Percentiles rank a stretch among this genome's conserved stretches.
Evolutionary conservation across 257 asterid species (phyloP).

Genomic region (Nicotiana tomentosiformis): DNA sequence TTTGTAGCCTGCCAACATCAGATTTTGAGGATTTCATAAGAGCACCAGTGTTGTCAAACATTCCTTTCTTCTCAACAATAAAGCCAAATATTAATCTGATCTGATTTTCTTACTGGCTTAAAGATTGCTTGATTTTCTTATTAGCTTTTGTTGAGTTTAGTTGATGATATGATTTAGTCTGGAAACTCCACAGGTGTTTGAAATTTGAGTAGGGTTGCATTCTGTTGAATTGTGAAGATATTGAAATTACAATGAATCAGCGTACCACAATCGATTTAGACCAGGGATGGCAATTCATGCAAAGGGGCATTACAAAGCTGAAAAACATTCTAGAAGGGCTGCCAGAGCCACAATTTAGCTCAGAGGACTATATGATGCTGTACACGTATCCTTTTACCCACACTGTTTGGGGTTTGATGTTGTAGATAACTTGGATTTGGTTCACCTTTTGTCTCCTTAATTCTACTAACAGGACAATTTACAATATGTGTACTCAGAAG

Average conservation of each 20-base stretch:
- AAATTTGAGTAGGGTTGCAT: conserved; percentile 16
- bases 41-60: not conserved
- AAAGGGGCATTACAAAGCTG: conserved; percentile 79
- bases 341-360: conserved; percentile 84
- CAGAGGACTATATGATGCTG: conserved; percentile 91
- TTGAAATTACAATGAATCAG: conserved; percentile 62
- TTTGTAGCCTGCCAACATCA: not conserved
- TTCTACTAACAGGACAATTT: conserved; percentile 61
- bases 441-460: conserved; percentile 20
- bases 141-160: not conserved
- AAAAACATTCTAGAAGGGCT: conserved; percentile 80
- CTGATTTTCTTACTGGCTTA: not conserved
- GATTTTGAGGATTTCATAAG: not conserved
- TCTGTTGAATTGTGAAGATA: conserved; percentile 17
- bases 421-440: conserved; percentile 4
- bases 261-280: conserved; percentile 71
- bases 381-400: conserved; percentile 60
- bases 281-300: conserved; percentile 94
- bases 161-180: not conserved
- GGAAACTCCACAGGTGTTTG: conserved; percentile 17
- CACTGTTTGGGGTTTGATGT: conserved; percentile 3
- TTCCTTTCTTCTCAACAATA: not conserved
- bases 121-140: not conserved
- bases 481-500: conserved; percentile 98
- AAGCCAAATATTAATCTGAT: not conserved